Conservation (phyloP, 129 eudicot genomes). For the Scalesia atractyloides region DNA sequence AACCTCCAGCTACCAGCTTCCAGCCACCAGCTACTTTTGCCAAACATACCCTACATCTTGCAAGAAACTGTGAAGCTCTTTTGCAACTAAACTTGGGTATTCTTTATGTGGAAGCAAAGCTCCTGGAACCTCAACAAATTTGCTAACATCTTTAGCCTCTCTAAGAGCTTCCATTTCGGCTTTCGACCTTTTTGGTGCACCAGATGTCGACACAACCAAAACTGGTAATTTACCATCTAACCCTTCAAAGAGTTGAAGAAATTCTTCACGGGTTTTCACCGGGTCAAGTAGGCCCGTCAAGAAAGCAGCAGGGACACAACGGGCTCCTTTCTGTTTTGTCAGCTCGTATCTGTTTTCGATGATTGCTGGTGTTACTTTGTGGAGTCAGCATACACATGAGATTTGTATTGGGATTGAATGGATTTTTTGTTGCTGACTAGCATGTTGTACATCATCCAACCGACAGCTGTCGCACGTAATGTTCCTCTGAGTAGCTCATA, state of each 20-base stretch:
- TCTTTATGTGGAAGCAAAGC: slow-evolving; percentile 97
- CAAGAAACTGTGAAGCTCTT: slow-evolving; percentile 75
- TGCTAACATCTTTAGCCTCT: slow-evolving; percentile 86
- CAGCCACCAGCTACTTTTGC: too few relatives aligned
- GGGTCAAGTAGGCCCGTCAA: slow-evolving; percentile 93
- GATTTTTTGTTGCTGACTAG: slow-evolving; percentile 90
- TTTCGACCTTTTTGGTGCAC: slow-evolving; percentile 92
- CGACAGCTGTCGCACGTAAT: slow-evolving; percentile 84
- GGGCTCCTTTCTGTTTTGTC: slow-evolving; percentile 80
- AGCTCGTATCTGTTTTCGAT: slow-evolving; percentile 77
- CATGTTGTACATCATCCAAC: slow-evolving; percentile 97
- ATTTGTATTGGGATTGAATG: slow-evolving; percentile 78
- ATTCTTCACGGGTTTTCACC: slow-evolving; percentile 79
- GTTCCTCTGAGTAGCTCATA: slow-evolving; percentile 85
- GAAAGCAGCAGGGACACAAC: slow-evolving; percentile 95
- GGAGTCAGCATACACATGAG: slow-evolving; percentile 85
- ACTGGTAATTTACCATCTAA: slow-evolving; percentile 65
- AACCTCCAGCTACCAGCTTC: too few relatives aligned
- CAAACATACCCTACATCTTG: too few relatives aligned
- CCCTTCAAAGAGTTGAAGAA: slow-evolving; percentile 58
- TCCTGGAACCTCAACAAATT: slow-evolving; percentile 86
- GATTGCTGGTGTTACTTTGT: slow-evolving; percentile 73
- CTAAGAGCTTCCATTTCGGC: slow-evolving; percentile 94
- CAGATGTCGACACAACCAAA: slow-evolving; percentile 64
- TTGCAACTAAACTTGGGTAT: slow-evolving; percentile 72